A percentile compares a stretch with the other conserved stretches of the same genome.
phyloP scores from a whole-genome alignment of 345 rosid species.

The Gossypium anomalum region DNA sequence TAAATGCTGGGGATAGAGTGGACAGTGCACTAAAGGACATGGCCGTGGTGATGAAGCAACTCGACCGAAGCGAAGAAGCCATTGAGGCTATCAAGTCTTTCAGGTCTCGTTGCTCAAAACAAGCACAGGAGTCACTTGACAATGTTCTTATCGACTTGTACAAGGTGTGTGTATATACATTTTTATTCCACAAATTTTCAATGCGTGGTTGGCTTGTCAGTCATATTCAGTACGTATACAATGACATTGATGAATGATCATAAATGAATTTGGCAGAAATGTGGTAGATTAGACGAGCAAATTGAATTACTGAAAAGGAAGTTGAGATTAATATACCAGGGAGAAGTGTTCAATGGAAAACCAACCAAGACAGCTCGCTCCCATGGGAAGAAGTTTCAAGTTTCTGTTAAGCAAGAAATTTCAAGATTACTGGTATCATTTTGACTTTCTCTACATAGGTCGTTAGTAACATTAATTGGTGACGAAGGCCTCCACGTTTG shows the following conservation, averaged over 20 bases:
- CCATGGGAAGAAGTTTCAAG: constrained; percentile 92
- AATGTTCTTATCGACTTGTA: constrained; percentile 90
- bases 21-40: constrained; percentile 83
- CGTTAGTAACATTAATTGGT: neutral
- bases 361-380: constrained; percentile 93
- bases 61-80: constrained; percentile 75
- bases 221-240: no score
- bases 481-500: neutral
- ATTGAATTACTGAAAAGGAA: constrained; percentile 74
- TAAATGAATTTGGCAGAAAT: constrained; percentile 46
- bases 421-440: constrained; percentile 67
- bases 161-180: constrained; percentile 45
- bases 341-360: constrained; percentile 79
- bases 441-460: neutral
- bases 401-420: constrained; percentile 81
- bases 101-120: constrained; percentile 67
- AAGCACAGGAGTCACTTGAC: constrained; percentile 84
- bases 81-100: constrained; percentile 92
- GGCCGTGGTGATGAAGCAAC: constrained; percentile 92
- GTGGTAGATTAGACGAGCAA: constrained; percentile 81
- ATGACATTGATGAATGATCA: neutral
- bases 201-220: neutral
- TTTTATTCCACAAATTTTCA: neutral
- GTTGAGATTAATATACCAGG: constrained; percentile 75
- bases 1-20: constrained; percentile 74